Evolutionary conservation across 108 stramenopile species (phyloP).

Genomic region (Nitzschia inconspicua): DNA sequence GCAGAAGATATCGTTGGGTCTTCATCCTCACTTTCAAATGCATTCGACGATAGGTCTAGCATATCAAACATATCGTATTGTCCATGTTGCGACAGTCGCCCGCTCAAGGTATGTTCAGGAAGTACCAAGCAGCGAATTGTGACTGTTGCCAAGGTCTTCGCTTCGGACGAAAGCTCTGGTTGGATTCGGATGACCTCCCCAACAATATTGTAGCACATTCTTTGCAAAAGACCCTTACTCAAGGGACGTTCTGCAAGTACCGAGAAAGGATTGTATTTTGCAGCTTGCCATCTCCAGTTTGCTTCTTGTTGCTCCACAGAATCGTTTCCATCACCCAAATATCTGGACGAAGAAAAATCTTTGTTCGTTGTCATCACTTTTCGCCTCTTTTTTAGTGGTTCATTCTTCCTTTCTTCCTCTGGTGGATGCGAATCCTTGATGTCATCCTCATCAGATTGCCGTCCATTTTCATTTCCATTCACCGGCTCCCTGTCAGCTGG

Average conservation of each 20-base stretch:
- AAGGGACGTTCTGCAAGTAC: conserved; percentile 8
- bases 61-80: conserved; percentile 42
- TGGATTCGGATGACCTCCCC: conserved; percentile 57
- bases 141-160: conserved; percentile 45
- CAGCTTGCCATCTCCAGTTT: conserved; percentile 64
- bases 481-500: too few relatives aligned
- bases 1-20: background rate
- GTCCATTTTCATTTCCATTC: background rate
- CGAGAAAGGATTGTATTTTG: conserved; percentile 10
- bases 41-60: background rate
- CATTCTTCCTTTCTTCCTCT: background rate
- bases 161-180: conserved; percentile 1
- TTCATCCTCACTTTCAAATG: background rate
- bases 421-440: background rate
- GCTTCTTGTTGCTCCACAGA: conserved; percentile 46
- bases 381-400: conserved; percentile 1
- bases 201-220: conserved; percentile 31
- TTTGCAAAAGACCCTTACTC: background rate
- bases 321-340: conserved; percentile 67
- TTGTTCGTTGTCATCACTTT: background rate
- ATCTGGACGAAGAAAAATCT: conserved; percentile 5
- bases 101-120: conserved; percentile 57
- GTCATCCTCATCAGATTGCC: background rate
- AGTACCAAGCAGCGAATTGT: conserved; percentile 50
- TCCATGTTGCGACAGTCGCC: conserved; percentile 36